Percentiles rank a stretch among this genome's conserved stretches.
Conservation (phyloP, 2,329 filamentous ascomycete genomes). For the Clonostachys solani region DNA sequence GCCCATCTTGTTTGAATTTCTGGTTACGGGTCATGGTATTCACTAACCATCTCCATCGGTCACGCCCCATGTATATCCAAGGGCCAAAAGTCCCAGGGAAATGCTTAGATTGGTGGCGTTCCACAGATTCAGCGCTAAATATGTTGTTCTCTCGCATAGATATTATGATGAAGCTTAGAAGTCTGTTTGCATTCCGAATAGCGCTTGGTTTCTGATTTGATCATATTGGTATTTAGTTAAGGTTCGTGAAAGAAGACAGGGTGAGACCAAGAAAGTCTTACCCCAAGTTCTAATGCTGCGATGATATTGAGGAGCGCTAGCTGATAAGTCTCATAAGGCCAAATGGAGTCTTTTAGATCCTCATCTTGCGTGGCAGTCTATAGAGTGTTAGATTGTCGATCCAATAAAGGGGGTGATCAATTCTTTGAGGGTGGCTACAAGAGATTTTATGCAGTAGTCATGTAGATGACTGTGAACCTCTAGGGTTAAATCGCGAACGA, state of each 20-base stretch:
- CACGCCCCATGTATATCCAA: slow-evolving; percentile 13
- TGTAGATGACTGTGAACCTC: no score
- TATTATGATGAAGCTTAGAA: slow-evolving; percentile 21
- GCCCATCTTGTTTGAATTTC: background rate
- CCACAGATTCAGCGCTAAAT: slow-evolving; percentile 24
- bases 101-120: slow-evolving; percentile 24
- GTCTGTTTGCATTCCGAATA: slow-evolving; percentile 3
- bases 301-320: background rate
- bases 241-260: slow-evolving; percentile 31
- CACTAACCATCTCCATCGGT: no score
- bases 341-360: background rate
- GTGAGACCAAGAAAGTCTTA: slow-evolving; percentile 26
- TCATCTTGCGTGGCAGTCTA: background rate
- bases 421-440: slow-evolving; percentile 9
- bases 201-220: background rate
- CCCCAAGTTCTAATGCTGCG: slow-evolving; percentile 22
- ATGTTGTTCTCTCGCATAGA: slow-evolving; percentile 26
- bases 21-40: no score
- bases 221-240: slow-evolving; percentile 16
- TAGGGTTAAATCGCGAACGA: no score
- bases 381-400: background rate
- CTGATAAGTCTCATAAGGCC: background rate
- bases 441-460: no score
- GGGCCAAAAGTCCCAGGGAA: slow-evolving; percentile 30
- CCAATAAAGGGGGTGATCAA: slow-evolving; percentile 18